Evolutionary conservation across 2,329 filamentous ascomycete genomes (phyloP), one percentile per base, ranked within the genome.

Genomic region (Plenodomus biglobosus): DNA sequence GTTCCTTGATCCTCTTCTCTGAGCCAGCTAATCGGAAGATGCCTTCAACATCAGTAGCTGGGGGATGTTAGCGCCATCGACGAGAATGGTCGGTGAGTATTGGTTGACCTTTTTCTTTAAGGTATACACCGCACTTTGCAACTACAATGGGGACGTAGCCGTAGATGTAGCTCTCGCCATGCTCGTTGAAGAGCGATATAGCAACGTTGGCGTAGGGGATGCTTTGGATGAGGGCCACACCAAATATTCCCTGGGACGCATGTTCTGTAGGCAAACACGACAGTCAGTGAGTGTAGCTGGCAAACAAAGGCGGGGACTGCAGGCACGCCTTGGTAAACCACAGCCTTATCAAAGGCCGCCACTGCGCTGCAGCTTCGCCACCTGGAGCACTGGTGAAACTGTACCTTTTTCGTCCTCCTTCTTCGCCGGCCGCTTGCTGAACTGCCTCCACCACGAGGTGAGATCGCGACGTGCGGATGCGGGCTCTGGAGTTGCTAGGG

Each of bases 111-210:
- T 95, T 96, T 73, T 99, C 94, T 74, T 99, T 99, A 58, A 99
- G 73, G 61, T 92, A 99, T 3, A 99, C 92, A 54, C 94, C 94
- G 71, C 94, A 97, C 73, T 99, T 99, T 30, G 94, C 94, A 44
- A 99, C 92, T 37, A 99, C 92, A 57, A 99, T 97, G 16, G 94
- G 94, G 7, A 99, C 92, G 67, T 97, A 97, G 66, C 94, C 94
- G 72, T 97, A 99, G 44, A 97, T 96, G 72, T 96, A 97, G 75
- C 90, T 96, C 72, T 94, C 85, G 24, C 92, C 92, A 58, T 94
- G 83, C 58, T 92, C 90, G 69, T 97, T 92, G 58, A 94, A 88
- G 21, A 99, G 82, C 18, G 92, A 97, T 65, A 99, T 99, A 56
- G 94, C 94, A 52, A 99, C 94, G 68, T 97, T 99, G 50, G 94